A percentile compares a stretch with the other conserved stretches of the same genome.
phyloP scores from a whole-genome alignment of 1,284 basidiomycete genomes.

The Melampsora americana region DNA sequence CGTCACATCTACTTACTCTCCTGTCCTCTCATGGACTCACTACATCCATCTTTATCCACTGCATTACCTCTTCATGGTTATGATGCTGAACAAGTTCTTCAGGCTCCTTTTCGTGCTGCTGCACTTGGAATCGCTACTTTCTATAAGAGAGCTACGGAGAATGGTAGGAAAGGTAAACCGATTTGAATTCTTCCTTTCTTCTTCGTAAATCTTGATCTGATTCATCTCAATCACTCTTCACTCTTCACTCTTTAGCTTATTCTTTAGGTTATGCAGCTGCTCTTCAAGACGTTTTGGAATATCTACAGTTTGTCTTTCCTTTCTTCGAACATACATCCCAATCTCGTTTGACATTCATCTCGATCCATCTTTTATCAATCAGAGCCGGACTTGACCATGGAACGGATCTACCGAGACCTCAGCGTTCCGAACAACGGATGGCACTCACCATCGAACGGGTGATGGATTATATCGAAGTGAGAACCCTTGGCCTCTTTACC shows the following conservation, averaged over 20 bases:
- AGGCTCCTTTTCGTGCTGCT: constrained; percentile 34
- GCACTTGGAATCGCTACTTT: constrained; percentile 41
- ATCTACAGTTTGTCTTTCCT: constrained; percentile 19
- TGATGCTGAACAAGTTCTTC: constrained; percentile 37
- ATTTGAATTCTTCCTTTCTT: neutral
- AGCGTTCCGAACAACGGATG: constrained; percentile 17
- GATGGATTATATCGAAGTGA: constrained; percentile 36
- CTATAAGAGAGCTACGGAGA: constrained; percentile 36
- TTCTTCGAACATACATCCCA: neutral
- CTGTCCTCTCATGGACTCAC: constrained; percentile 28
- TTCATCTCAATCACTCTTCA: neutral
- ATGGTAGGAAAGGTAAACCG: constrained; percentile 33
- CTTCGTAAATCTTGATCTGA: neutral
- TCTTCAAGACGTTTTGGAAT: constrained; percentile 35
- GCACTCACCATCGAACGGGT: constrained; percentile 31
- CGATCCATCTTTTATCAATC: neutral
- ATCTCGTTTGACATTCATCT: neutral
- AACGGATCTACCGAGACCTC: constrained; percentile 10
- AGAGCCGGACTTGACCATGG: constrained; percentile 22
- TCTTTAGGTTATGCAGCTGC: constrained; percentile 27
- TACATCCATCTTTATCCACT: constrained; percentile 30
- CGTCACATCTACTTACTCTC: neutral
- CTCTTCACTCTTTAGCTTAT: constrained; percentile 17
- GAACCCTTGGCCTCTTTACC: neutral
- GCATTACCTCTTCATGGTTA: constrained; percentile 30